Conservation (phyloP, 2,329 filamentous ascomycete species). For the Microdochium bolleyi region DNA sequence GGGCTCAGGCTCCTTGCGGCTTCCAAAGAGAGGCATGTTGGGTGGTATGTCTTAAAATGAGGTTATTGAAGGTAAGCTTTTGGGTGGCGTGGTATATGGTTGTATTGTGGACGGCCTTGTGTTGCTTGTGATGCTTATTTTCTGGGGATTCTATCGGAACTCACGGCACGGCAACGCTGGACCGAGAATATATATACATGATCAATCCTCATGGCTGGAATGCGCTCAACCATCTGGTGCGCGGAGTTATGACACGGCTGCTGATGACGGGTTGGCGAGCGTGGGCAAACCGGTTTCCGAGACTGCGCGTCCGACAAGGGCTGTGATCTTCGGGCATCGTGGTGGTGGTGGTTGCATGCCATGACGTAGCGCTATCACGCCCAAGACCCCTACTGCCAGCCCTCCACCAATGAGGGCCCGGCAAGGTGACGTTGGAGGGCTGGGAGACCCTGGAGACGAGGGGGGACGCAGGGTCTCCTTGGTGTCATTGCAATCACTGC, state of each 20-base stretch:
- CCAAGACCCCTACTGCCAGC: not conserved
- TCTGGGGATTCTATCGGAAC: no score
- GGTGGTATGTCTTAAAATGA: not conserved
- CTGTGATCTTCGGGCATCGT: not conserved
- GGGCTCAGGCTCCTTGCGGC: slow-evolving; percentile 11
- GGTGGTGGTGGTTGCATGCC: not conserved
- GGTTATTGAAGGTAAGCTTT: not conserved
- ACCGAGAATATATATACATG: no score
- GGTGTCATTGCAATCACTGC: not conserved
- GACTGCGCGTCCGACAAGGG: not conserved
- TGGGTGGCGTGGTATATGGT: not conserved
- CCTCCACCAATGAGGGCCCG: not conserved
- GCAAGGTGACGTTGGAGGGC: not conserved
- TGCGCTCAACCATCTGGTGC: not conserved
- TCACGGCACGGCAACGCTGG: no score
- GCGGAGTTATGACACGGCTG: not conserved
- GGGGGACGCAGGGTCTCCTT: not conserved
- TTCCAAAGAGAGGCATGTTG: slow-evolving; percentile 22
- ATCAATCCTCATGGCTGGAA: no score
- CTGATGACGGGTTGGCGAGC: not conserved
- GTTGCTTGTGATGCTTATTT: no score
- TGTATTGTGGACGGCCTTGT: no score
- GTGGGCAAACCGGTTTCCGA: not conserved
- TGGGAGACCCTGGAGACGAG: not conserved
- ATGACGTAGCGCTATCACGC: not conserved